phyloP scores from a whole-genome alignment of 257 asterid genomes.

The Pogostemon cablin region DNA sequence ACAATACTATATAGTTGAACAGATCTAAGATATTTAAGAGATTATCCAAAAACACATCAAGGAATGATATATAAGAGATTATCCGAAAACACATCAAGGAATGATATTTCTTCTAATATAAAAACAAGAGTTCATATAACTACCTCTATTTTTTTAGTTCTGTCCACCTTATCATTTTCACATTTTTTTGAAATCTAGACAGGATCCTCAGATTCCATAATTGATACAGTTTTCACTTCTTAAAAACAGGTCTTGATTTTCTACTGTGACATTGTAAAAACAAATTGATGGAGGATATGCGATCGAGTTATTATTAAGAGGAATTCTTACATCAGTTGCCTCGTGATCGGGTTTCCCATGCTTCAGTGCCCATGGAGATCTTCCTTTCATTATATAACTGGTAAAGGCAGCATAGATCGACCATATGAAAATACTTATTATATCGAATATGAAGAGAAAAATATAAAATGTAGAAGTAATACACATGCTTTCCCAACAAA shows the following conservation, averaged over 20 bases:
- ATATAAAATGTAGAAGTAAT: neutral
- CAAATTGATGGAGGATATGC: neutral
- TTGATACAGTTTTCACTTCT: neutral
- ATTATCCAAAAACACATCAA: neutral
- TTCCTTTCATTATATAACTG: conserved; percentile 84
- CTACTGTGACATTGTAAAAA: neutral
- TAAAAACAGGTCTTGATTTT: neutral
- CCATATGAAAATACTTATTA: conserved; percentile 18
- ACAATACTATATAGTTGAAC: neutral
- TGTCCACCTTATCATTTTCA: neutral
- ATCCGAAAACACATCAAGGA: neutral
- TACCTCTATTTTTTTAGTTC: neutral
- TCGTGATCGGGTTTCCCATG: conserved; percentile 95
- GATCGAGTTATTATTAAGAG: neutral
- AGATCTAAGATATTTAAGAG: neutral
- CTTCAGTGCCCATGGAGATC: conserved; percentile 88
- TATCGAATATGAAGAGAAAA: conserved; percentile 8
- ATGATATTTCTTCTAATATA: neutral
- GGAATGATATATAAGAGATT: neutral
- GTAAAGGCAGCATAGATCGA: conserved; percentile 30
- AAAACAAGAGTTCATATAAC: conserved; percentile 6
- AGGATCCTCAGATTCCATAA: conserved; percentile 8
- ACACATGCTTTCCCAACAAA: conserved; percentile 22
- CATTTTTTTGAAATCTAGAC: neutral
- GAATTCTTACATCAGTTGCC: conserved; percentile 69